Percentiles rank a stretch among this genome's conserved stretches.
Conservation (phyloP, 441 rosid species). For the Pelargonium australe region DNA sequence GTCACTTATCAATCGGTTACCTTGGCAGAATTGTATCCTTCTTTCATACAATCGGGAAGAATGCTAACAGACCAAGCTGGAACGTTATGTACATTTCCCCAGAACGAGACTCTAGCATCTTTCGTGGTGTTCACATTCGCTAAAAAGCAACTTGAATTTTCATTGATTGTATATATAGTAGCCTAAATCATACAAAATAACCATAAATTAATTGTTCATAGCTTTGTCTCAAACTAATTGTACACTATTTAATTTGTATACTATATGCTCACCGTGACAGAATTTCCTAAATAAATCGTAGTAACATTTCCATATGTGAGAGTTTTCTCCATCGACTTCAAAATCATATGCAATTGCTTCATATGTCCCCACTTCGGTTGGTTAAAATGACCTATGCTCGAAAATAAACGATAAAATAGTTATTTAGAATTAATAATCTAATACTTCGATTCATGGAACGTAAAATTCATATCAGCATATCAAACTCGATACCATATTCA, state of each 20-base stretch:
- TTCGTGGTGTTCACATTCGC: constrained; percentile 32
- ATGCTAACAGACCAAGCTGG: constrained; percentile 66
- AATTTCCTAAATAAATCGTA: constrained; percentile 29
- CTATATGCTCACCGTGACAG: constrained; percentile 22
- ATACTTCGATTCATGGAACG: neutral
- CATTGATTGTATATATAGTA: constrained; percentile 32
- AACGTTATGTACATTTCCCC: constrained; percentile 25
- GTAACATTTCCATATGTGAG: constrained; percentile 42
- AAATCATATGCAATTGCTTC: constrained; percentile 43
- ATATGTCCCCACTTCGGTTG: constrained; percentile 76
- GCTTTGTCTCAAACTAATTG: no score
- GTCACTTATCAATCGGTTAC: constrained; percentile 16
- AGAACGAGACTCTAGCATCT: constrained; percentile 31
- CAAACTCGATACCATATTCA: constrained; percentile 46
- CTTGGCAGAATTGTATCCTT: constrained; percentile 49
- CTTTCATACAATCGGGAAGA: constrained; percentile 45
- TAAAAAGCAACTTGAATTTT: constrained; percentile 51
- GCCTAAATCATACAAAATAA: constrained; percentile 24
- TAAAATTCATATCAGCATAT: neutral
- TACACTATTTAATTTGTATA: neutral
- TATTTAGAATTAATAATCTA: neutral
- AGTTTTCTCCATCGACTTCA: constrained; percentile 42
- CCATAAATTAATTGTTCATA: neutral
- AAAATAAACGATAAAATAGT: neutral
- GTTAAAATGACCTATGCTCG: constrained; percentile 37